Evolutionary conservation across 2,329 filamentous ascomycete genomes (phyloP), one percentile per base, ranked within the genome.

Genomic region (Fusarium sp.): DNA sequence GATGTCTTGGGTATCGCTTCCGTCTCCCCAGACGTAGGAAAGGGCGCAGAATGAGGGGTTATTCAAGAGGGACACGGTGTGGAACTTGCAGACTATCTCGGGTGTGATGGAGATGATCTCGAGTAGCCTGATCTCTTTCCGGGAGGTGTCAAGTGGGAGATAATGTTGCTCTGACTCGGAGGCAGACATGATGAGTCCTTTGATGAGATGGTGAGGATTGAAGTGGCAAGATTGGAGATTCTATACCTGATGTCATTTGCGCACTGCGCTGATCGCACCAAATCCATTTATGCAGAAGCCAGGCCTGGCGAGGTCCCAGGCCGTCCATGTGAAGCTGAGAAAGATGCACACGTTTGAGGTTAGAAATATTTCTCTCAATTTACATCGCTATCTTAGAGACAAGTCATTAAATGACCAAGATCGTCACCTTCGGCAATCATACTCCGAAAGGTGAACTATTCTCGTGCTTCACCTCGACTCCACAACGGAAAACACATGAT

Each of bases 21-120:
- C 11, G 2, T 69, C 29, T 5, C 64, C 66, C 64, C 66, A 69
- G 5, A 67, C 40, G 6, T 69, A 69, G 0, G 67, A 68, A 35
- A 69, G 24, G 0, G 51, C 58, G 12, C 40, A 58, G 12, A 68
- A 69, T 2, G 17, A 2, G 2, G 29, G 10, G 6, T 20, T 29
- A 4, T 67, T 1, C 1, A 44, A n/a, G 5, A 67, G 49, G 0
- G 66, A 69, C 0, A 55, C 51, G 3, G 51, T 58, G 2, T 16
- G 49, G 0, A 69, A 60, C 1, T 24, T n/a, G 7, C 57, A 69
- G 12, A 31, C 4, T 16, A 46, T 38, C 10, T 1, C 20, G 0
- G 42, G 58, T 4, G 49, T 33, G 2, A 17, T 29, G 0, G 58
- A 53, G 6, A 53, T 6, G 0, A 68, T 29, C 35, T 68, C 64